These are phyloP conservation scores for Plasmodium fragile DNA, from an alignment of 169 alveolate genomes.

Conservation along the genomic window DNA sequence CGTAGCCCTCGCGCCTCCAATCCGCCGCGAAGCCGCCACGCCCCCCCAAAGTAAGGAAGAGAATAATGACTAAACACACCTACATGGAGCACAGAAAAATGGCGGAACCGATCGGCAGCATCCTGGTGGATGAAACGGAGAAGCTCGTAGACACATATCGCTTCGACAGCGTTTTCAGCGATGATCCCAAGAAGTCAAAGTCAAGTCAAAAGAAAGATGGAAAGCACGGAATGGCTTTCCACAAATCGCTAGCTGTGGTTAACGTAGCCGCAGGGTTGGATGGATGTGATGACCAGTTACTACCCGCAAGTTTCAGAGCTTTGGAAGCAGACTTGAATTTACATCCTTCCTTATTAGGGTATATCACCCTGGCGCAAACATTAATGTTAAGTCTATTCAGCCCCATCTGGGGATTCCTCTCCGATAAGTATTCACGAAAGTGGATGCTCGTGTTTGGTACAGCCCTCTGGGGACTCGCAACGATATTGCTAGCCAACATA, in stretches of 20 bases:
- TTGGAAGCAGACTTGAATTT: conserved; percentile 90
- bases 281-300: conserved; percentile 92
- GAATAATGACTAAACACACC: conserved; percentile 35
- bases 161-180: not conserved
- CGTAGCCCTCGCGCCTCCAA: not conserved
- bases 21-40: not conserved
- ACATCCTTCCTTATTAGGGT: conserved; percentile 88
- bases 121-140: conserved; percentile 65
- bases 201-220: conserved; percentile 19
- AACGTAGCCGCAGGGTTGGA: conserved; percentile 91
- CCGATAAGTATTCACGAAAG: conserved; percentile 89
- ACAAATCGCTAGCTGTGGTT: conserved; percentile 83
- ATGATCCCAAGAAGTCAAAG: not conserved
- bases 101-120: not conserved
- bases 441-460: conserved; percentile 90
- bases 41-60: not conserved
- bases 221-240: conserved; percentile 27
- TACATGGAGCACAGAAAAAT: conserved; percentile 27
- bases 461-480: conserved; percentile 89
- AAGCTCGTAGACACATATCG: conserved; percentile 37
- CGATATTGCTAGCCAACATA: conserved; percentile 86
- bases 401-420: conserved; percentile 93
- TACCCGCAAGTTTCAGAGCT: conserved; percentile 92
- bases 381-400: conserved; percentile 88
- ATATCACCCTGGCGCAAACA: conserved; percentile 89